phyloP scores from a whole-genome alignment of 2,329 filamentous ascomycete species.

The Aspergillus glaucus region DNA sequence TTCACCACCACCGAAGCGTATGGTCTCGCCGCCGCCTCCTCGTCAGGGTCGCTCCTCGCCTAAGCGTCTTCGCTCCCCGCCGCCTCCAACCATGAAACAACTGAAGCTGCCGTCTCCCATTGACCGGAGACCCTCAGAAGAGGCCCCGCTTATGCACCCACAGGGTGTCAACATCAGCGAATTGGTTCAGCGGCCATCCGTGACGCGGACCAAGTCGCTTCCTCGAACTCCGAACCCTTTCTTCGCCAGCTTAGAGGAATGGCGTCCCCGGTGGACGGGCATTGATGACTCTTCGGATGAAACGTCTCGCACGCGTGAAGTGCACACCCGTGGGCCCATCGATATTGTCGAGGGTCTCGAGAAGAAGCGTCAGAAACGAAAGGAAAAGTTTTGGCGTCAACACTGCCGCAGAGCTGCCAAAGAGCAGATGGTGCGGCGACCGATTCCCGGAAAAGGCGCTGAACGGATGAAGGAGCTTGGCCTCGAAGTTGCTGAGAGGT shows the following conservation, averaged over 20 bases:
- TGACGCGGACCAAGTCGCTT: conserved; percentile 77
- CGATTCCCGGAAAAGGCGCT: conserved; percentile 76
- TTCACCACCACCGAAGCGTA: conserved; percentile 65
- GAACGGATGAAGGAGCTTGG: conserved; percentile 92
- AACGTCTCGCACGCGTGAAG: conserved; percentile 39
- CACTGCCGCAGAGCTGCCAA: conserved; percentile 77
- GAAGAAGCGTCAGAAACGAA: conserved; percentile 84
- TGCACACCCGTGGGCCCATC: conserved; percentile 83
- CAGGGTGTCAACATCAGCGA: conserved; percentile 48
- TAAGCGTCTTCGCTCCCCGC: conserved; percentile 1
- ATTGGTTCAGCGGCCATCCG: conserved; percentile 57
- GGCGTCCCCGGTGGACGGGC: conserved; percentile 25
- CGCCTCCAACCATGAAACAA: conserved; percentile 32
- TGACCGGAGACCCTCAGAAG: conserved; percentile 35
- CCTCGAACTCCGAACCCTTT: conserved; percentile 72
- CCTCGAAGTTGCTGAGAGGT: conserved; percentile 79
- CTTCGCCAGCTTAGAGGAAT: conserved; percentile 34
- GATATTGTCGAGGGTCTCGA: conserved; percentile 97
- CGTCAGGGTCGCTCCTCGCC: conserved; percentile 1
- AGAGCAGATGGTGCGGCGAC: conserved; percentile 55
- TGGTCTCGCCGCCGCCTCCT: conserved; percentile 64
- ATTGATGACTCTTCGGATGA: conserved; percentile 30
- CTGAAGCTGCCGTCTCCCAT: conserved; percentile 42
- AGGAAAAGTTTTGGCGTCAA: conserved; percentile 87
- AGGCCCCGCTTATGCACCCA: conserved; percentile 39